Base-by-base conservation (phyloP, 352 stramenopile genomes). In the Phytophthora rubi region DNA sequence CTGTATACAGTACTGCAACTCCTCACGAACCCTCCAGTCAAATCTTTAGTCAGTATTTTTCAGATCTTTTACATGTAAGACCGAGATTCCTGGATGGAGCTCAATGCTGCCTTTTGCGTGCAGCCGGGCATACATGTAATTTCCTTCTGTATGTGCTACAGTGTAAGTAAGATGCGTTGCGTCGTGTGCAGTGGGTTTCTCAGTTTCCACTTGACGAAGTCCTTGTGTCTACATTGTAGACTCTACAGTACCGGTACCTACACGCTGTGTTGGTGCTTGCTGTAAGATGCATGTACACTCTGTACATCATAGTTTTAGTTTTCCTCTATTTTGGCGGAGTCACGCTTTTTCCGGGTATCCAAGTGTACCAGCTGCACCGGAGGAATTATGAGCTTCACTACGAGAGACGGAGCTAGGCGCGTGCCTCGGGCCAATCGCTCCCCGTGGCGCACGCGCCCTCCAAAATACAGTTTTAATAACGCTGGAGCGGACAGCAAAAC, bases 391-490 rank as follows among this genome's bases (percentile, higher is more conserved):
- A 54, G 44, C 23, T 44, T 45, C 39, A 48, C 16, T 18, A 64
- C 32, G 60, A 75, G 62, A 75, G 62, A 64, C 68, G 49, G 62
- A 64, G 33, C 23, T 23, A 6, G 60, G 52, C 68, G 62, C 30
- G 62, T 75, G 62, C 68, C 62, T 75, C 44, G 18, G 51, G 18
- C 68, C 68, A 75, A 75, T 75, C 44, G 44, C 18, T 53, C 56
- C 32, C 7, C 4, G 23, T 58, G 26, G 21, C 47, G 58, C 61
- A 52, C 33, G 55, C 45, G 61, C 53, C 39, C 39, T 53, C 54
- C 51, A 62, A 67, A n/a, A 55, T 68, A 68, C 68, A 68, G 56
- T 70, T 74, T 61, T 62, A 56, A 67, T 26, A 26, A 48, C 39
- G 10, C 32, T 16, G 26, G 26, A 55, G 35, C 52, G 61, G 33